phyloP scores from a whole-genome alignment of 139 green algal genomes.

The Trebouxia sp. region DNA sequence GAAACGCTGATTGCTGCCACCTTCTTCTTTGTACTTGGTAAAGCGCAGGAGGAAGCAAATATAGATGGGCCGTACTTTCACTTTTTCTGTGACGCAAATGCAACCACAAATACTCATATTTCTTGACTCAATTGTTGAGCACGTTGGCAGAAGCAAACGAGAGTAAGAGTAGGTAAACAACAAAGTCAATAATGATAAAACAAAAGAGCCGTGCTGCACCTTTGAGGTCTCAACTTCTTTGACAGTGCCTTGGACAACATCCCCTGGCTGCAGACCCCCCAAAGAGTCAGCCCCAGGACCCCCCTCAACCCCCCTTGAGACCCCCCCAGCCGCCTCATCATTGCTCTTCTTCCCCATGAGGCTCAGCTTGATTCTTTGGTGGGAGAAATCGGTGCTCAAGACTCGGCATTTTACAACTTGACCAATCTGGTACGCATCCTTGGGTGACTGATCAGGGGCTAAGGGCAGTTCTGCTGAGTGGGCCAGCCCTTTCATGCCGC shows the following conservation, averaged over 20 bases:
- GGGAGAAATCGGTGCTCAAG: slow-evolving; percentile 43
- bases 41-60: no score
- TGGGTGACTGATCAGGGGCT: slow-evolving; percentile 50
- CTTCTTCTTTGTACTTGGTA: no score
- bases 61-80: no score
- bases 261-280: slow-evolving; percentile 53
- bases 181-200: no score
- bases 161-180: no score
- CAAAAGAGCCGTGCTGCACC: background rate
- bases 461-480: slow-evolving; percentile 69
- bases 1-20: no score
- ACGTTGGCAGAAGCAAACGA: no score
- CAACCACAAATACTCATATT: no score
- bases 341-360: slow-evolving; percentile 31
- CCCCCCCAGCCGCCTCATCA: slow-evolving; percentile 5
- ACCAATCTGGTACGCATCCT: slow-evolving; percentile 59
- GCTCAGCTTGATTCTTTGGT: slow-evolving; percentile 53
- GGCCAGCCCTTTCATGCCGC: slow-evolving; percentile 68
- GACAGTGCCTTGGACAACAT: slow-evolving; percentile 46
- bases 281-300: slow-evolving; percentile 36
- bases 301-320: slow-evolving; percentile 26
- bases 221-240: background rate
- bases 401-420: slow-evolving; percentile 62
- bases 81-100: no score
- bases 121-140: no score